These are phyloP conservation scores for Phytopythium cucurbitacearum DNA, from an alignment of 352 stramenopile species.

Conservation along the genomic window DNA sequence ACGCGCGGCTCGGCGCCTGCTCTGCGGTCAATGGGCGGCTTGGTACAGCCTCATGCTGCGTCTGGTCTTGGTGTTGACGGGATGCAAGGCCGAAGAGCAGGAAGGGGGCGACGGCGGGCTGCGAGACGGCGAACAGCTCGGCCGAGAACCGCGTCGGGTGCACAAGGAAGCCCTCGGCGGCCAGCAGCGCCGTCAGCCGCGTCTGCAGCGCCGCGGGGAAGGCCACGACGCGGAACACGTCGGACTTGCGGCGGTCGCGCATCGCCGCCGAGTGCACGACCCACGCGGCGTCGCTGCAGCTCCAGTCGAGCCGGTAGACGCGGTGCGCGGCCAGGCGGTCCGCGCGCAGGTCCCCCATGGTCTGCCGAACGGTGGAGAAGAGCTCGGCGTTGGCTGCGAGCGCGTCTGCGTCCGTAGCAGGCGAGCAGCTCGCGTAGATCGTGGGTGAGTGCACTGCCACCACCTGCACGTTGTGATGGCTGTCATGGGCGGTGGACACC, in stretches of 20 bases:
- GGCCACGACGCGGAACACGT: conserved; percentile 26
- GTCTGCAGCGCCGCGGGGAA: conserved; percentile 32
- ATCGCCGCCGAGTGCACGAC: conserved; percentile 15
- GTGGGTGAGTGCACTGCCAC: conserved; percentile 10
- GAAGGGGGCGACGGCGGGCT: conserved; percentile 16
- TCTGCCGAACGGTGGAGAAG: not conserved
- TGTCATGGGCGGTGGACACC: not conserved
- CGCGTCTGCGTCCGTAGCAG: no score
- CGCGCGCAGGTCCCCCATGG: conserved; percentile 17
- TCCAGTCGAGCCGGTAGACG: conserved; percentile 42
- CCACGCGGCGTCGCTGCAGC: conserved; percentile 39
- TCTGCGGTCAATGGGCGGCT: conserved; percentile 8
- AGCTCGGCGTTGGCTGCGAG: conserved; percentile 3
- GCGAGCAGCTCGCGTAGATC: conserved; percentile 10
- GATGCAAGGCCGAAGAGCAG: conserved; percentile 36
- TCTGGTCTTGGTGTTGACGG: not conserved
- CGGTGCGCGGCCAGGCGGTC: conserved; percentile 34
- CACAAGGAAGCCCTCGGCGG: conserved; percentile 19
- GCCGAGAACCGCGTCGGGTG: conserved; percentile 42
- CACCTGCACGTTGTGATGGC: not conserved
- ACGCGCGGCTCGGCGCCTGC: conserved; percentile 40
- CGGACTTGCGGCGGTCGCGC: not conserved
- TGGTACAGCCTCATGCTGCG: no score
- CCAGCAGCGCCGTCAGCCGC: conserved; percentile 27
- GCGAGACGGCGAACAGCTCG: conserved; percentile 35